Base-by-base conservation (phyloP, 1,284 basidiomycete genomes). In the Ceratorhiza oryzae-sativae region DNA sequence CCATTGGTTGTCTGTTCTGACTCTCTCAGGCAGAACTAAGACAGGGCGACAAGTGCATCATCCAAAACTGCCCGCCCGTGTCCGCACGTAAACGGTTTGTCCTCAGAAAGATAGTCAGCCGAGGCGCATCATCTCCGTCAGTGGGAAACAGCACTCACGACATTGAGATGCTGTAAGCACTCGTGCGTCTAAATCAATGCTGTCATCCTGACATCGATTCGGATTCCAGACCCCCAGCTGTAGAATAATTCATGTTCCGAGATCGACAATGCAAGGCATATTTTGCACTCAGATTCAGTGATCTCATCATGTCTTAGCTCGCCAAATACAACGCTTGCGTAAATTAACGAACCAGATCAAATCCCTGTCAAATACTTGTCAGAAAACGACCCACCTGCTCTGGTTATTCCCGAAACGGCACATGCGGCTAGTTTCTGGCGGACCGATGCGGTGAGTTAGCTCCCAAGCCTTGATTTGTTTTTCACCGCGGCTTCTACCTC, bases 51-150 rank as follows among this genome's bases (percentile, higher is more conserved):
- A 80, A 85, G 36, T 90, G 93, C 53, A 79, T 86, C 72, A 93
- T 93, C 79, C 89, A 87, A 71, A 90, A 92, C 76, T 93, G 91
- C 78, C 88, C 88, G 53, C 91, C 90, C 10, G 81, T 91, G 76
- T 93, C 92, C 27, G 89, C 88, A 23, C 83, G 86, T 74, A 93
- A 93, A 80, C 84, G 88, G 36, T 93, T 92, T 82, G 85, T 80
- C 68, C 81, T 93, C 46, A 87, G 91, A 77, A 84, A 81, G 72
- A 80, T 93, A 42, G 77, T 92, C 55, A 84, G 82, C 76, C 91
- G 89, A 76, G 41, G 46, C 2, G 13, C 18, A 60, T 8, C 58
- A 45, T 45, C 42, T 8, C n/a, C 10, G n/a, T 45, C 3, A 8
- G 42, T 45, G 18, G 42, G 42, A 18, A 13, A 13, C 13, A 13